phyloP scores from a whole-genome alignment of 257 asterid genomes.

The Ehretia macrophylla region DNA sequence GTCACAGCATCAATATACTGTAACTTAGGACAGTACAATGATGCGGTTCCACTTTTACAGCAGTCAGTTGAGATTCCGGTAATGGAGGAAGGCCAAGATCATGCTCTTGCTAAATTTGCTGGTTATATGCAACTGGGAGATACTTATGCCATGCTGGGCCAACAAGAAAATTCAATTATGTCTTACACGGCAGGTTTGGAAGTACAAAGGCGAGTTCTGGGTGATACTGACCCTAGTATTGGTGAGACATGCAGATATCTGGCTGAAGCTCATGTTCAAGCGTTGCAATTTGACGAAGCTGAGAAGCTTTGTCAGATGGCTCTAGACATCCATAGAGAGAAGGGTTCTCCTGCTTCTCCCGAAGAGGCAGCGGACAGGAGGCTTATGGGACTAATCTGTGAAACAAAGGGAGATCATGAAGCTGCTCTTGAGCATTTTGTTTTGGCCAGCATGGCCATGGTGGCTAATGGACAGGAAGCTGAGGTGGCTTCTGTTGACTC shows the following conservation, averaged over 20 bases:
- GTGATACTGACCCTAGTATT: slow-evolving; percentile 78
- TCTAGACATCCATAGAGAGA: slow-evolving; percentile 70
- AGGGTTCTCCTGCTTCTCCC: slow-evolving; percentile 64
- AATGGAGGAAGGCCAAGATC: slow-evolving; percentile 76
- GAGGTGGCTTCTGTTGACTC: slow-evolving; percentile 83
- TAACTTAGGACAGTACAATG: slow-evolving; percentile 63
- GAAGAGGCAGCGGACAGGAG: slow-evolving; percentile 91
- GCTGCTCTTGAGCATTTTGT: slow-evolving; percentile 93
- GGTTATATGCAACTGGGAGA: slow-evolving; percentile 96
- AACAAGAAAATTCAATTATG: slow-evolving; percentile 66
- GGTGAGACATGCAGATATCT: slow-evolving; percentile 88
- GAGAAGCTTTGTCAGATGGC: slow-evolving; percentile 77
- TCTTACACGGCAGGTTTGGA: slow-evolving; percentile 68
- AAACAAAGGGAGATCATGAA: slow-evolving; percentile 83
- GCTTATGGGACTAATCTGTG: slow-evolving; percentile 86
- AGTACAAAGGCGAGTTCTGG: slow-evolving; percentile 61
- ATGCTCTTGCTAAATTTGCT: slow-evolving; percentile 91
- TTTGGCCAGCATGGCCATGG: slow-evolving; percentile 94
- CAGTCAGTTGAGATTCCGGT: slow-evolving; percentile 68
- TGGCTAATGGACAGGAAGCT: slow-evolving; percentile 75
- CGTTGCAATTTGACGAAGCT: slow-evolving; percentile 87
- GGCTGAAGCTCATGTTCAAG: slow-evolving; percentile 91
- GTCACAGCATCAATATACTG: slow-evolving; percentile 87
- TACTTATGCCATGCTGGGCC: slow-evolving; percentile 85
- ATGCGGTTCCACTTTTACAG: slow-evolving; percentile 75